phyloP scores from a whole-genome alignment of 192 early-diverging fungal genomes.

The Backusella morwellensis region DNA sequence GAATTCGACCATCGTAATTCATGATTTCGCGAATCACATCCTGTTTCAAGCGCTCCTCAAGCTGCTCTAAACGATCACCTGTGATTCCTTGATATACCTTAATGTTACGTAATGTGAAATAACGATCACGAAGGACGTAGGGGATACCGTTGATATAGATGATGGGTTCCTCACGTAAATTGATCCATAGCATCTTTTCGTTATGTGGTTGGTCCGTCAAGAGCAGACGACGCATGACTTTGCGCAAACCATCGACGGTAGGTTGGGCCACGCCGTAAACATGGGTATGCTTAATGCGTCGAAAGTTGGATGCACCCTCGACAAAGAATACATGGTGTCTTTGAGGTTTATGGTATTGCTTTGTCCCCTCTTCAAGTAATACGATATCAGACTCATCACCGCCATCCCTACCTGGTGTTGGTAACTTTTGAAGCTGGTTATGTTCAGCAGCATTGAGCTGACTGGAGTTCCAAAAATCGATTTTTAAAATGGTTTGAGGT shows the following conservation, averaged over 20 bases:
- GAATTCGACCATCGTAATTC: conserved; percentile 49
- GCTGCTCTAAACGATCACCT: conserved; percentile 45
- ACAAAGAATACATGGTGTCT: conserved; percentile 30
- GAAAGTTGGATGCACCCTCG: conserved; percentile 58
- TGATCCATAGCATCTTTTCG: conserved; percentile 55
- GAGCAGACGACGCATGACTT: conserved; percentile 35
- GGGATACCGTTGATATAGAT: conserved; percentile 67
- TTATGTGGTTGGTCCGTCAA: conserved; percentile 1
- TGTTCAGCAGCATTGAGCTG: conserved; percentile 18
- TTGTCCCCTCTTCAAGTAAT: neutral
- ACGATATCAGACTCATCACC: neutral
- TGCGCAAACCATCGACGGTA: conserved; percentile 53
- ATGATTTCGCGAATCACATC: conserved; percentile 51
- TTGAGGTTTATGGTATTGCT: neutral
- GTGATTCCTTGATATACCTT: conserved; percentile 60
- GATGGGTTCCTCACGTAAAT: conserved; percentile 66
- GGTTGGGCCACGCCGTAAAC: conserved; percentile 61
- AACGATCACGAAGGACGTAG: conserved; percentile 59
- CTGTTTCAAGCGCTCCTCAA: conserved; percentile 54
- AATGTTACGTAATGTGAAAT: conserved; percentile 58
- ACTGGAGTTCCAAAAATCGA: conserved; percentile 51
- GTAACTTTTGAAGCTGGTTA: neutral
- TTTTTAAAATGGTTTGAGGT: conserved; percentile 58
- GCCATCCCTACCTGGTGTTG: neutral
- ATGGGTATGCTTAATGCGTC: conserved; percentile 36